These are phyloP conservation scores for Kwoniella shandongensis DNA, from an alignment of 768 basidiomycete genomes.

Conservation along the genomic window DNA sequence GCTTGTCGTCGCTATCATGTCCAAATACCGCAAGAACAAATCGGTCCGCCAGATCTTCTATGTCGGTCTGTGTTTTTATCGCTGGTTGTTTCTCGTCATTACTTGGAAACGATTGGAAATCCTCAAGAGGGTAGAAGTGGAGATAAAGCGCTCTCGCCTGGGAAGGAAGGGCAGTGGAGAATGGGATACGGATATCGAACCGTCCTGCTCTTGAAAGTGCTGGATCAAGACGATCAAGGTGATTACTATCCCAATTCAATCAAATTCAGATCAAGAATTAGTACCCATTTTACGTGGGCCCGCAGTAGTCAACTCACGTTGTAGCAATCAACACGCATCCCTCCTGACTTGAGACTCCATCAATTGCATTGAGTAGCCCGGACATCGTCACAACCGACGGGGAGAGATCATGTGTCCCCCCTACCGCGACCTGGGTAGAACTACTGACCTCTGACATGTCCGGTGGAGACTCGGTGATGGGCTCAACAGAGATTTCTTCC, in stretches of 20 bases:
- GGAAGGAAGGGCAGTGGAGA: slow-evolving; percentile 73
- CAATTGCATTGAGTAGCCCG: slow-evolving; percentile 45
- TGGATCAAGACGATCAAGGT: slow-evolving; percentile 84
- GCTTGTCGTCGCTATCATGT: neutral
- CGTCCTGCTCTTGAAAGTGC: slow-evolving; percentile 82
- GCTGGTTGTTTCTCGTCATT: slow-evolving; percentile 2
- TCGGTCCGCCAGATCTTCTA: slow-evolving; percentile 16
- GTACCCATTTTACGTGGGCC: neutral
- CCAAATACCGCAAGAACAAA: slow-evolving; percentile 16
- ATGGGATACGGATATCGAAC: slow-evolving; percentile 89
- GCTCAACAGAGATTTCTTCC: no score
- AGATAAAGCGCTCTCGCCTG: slow-evolving; percentile 45
- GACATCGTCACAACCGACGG: slow-evolving; percentile 43
- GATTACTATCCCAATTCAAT: slow-evolving; percentile 67
- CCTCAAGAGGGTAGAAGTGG: slow-evolving; percentile 46
- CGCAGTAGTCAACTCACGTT: slow-evolving; percentile 63
- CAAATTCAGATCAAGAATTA: no score
- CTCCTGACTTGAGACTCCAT: slow-evolving; percentile 58
- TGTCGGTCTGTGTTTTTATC: slow-evolving; percentile 8
- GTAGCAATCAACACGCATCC: slow-evolving; percentile 79
- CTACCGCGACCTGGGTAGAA: neutral
- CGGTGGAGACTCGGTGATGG: no score
- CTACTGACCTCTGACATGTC: no score
- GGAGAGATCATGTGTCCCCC: slow-evolving; percentile 13
- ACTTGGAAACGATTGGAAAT: slow-evolving; percentile 5